These are phyloP conservation scores for Polygonum aviculare DNA, from an alignment of 148 eudicot genomes.

Conservation along the genomic window DNA sequence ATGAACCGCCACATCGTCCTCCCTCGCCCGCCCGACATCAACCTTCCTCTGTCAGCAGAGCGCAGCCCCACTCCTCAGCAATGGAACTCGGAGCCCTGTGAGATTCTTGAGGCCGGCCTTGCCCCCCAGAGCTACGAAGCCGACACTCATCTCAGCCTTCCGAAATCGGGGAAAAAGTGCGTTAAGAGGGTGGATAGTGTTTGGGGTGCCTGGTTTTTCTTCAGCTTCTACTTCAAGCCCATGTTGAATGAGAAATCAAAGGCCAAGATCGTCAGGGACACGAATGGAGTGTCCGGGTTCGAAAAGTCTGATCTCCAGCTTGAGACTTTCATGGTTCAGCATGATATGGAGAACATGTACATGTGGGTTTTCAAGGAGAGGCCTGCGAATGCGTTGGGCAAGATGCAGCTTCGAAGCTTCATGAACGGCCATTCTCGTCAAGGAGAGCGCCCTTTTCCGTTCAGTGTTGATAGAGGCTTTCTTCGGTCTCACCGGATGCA, in stretches of 20 bases:
- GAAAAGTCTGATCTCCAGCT: slow-evolving; percentile 60
- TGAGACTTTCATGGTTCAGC: slow-evolving; percentile 78
- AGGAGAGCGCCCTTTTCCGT: slow-evolving; percentile 67
- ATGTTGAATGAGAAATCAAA: slow-evolving; percentile 54
- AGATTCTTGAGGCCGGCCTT: slow-evolving; percentile 63
- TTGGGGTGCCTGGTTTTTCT: slow-evolving; percentile 94
- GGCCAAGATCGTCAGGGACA: slow-evolving; percentile 37
- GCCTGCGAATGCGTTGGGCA: slow-evolving; percentile 74
- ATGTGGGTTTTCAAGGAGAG: slow-evolving; percentile 84
- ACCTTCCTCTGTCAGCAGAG: slow-evolving; percentile 51
- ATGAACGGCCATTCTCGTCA: slow-evolving; percentile 86
- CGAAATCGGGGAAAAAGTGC: slow-evolving; percentile 58
- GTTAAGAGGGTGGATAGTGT: slow-evolving; percentile 64
- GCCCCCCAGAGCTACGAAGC: slow-evolving; percentile 54
- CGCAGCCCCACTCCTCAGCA: slow-evolving; percentile 60
- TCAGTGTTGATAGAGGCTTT: slow-evolving; percentile 69
- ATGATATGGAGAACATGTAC: slow-evolving; percentile 88
- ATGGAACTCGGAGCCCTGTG: slow-evolving; percentile 48
- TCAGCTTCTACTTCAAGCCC: slow-evolving; percentile 75
- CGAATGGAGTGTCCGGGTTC: slow-evolving; percentile 62
- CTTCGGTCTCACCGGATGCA: slow-evolving; percentile 88
- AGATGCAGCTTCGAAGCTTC: slow-evolving; percentile 84
- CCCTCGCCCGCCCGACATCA: slow-evolving; percentile 69
- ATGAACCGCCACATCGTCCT: slow-evolving; percentile 37
- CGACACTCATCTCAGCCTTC: slow-evolving; percentile 31